These are phyloP conservation scores for Vaccinium myrtillus DNA, from an alignment of 148 eudicot genomes.

Conservation along the genomic window DNA sequence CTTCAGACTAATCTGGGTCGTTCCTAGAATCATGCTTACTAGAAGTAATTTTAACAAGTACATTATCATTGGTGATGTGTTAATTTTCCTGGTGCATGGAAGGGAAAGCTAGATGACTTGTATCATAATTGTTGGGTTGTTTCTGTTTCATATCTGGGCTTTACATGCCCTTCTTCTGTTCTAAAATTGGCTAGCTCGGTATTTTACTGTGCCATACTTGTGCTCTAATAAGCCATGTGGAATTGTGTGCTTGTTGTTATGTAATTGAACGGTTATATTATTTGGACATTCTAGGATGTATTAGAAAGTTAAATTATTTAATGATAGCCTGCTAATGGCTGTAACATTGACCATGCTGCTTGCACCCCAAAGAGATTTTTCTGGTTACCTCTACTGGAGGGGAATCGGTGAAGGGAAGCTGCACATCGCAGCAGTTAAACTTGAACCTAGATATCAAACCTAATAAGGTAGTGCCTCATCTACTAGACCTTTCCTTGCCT, in stretches of 20 bases:
- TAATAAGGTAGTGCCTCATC: background rate
- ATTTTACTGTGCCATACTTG: background rate
- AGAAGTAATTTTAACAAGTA: background rate
- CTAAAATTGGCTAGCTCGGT: background rate
- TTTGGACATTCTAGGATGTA: background rate
- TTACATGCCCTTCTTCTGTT: background rate
- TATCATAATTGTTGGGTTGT: background rate
- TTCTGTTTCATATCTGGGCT: background rate
- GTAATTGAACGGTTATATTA: background rate
- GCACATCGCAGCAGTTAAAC: background rate
- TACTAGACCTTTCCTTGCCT: background rate
- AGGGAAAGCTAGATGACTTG: background rate
- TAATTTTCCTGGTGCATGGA: background rate
- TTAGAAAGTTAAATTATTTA: background rate
- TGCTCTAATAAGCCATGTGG: background rate
- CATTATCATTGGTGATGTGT: background rate
- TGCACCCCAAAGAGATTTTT: background rate
- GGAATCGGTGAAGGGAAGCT: background rate
- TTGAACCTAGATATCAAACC: slow-evolving; percentile 1
- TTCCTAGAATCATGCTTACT: background rate
- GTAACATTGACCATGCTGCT: background rate
- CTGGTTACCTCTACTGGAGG: background rate
- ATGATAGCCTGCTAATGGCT: background rate
- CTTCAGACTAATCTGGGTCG: background rate
- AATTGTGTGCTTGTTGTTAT: background rate